Conservation (phyloP, 139 green algal genomes). For the Picochlorum sp. region DNA sequence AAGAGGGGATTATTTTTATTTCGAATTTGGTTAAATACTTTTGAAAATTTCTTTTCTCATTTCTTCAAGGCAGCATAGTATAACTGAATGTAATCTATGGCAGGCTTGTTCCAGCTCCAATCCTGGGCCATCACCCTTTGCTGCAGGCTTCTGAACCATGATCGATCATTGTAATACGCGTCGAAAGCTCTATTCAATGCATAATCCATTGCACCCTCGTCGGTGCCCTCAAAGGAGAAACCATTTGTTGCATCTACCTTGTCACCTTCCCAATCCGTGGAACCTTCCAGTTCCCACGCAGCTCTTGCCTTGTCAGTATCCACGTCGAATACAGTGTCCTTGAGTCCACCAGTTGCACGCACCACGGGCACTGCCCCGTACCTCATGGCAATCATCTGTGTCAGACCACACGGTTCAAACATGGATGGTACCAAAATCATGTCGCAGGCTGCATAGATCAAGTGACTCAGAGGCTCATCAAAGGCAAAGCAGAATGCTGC, state of each 20-base stretch:
- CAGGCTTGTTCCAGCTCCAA: slow-evolving; percentile 89
- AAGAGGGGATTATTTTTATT: slow-evolving; percentile 13
- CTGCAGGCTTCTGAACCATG: slow-evolving; percentile 45
- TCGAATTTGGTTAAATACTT: slow-evolving; percentile 11
- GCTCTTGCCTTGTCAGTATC: slow-evolving; percentile 53
- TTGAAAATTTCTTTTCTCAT: slow-evolving; percentile 1
- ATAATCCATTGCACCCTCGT: slow-evolving; percentile 81
- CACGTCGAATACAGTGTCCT: slow-evolving; percentile 68
- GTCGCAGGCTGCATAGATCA: slow-evolving; percentile 79
- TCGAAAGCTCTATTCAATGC: slow-evolving; percentile 62
- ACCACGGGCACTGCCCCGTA: slow-evolving; percentile 82
- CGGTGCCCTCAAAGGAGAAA: slow-evolving; percentile 75
- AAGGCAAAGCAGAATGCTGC: slow-evolving; percentile 62
- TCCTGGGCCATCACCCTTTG: slow-evolving; percentile 67
- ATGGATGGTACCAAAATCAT: slow-evolving; percentile 94
- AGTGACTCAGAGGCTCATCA: slow-evolving; percentile 70
- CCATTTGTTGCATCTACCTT: slow-evolving; percentile 66
- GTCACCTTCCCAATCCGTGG: slow-evolving; percentile 54
- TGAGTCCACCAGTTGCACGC: slow-evolving; percentile 80
- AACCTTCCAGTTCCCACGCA: slow-evolving; percentile 74
- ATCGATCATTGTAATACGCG: slow-evolving; percentile 26
- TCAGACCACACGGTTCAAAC: slow-evolving; percentile 88
- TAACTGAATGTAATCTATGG: slow-evolving; percentile 92
- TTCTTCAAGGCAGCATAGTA: slow-evolving; percentile 73
- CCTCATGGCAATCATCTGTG: slow-evolving; percentile 93